phyloP scores from a whole-genome alignment of 441 rosid genomes.

The Croton laevigatus region DNA sequence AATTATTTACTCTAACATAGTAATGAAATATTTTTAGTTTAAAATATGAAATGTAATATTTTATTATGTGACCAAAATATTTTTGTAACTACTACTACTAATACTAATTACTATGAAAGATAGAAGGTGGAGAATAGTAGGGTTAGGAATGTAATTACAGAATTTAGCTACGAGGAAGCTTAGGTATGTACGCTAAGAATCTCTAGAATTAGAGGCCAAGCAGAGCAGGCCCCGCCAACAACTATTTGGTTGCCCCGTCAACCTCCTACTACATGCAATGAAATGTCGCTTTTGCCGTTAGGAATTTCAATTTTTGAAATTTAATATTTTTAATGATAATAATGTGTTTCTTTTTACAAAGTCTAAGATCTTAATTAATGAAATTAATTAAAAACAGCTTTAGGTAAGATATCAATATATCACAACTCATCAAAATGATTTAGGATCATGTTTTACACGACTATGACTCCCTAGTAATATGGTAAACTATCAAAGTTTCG shows the following conservation, averaged over 20 bases:
- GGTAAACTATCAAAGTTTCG: slow-evolving; percentile 30
- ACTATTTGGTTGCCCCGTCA: slow-evolving; percentile 45
- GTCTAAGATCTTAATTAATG: background rate
- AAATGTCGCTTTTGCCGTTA: slow-evolving; percentile 34
- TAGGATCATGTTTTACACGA: slow-evolving; percentile 18
- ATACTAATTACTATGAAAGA: background rate
- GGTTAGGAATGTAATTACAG: slow-evolving; percentile 14
- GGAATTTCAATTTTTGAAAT: background rate
- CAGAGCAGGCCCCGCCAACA: slow-evolving; percentile 38
- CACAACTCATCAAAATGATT: slow-evolving; percentile 26
- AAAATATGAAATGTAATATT: no score
- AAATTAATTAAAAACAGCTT: background rate
- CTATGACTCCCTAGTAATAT: background rate
- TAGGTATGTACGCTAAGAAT: slow-evolving; percentile 16
- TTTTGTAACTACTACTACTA: no score
- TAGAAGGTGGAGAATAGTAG: background rate
- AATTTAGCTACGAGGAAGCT: background rate
- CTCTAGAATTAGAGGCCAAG: slow-evolving; percentile 18
- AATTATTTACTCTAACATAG: no score
- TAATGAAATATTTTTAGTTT: no score
- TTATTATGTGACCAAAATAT: no score
- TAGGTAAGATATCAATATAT: slow-evolving; percentile 28
- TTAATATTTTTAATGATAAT: background rate
- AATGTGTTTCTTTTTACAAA: background rate
- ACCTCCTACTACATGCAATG: slow-evolving; percentile 31